Conservation (phyloP, 768 basidiomycete genomes). For the Lepiota brunneoincarnata region DNA sequence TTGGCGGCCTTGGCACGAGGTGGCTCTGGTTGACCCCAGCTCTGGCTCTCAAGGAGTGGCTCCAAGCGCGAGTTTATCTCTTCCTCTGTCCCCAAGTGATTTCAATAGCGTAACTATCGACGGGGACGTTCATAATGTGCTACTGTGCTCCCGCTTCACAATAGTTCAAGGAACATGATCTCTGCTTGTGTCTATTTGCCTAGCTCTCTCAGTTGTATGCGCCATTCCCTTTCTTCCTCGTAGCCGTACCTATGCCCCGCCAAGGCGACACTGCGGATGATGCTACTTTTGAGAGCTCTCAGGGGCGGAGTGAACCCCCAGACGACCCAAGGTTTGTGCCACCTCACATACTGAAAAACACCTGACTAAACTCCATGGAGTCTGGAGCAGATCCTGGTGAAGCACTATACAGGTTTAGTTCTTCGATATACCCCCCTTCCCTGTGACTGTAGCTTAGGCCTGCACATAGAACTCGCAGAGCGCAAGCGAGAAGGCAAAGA, state of each 20-base stretch:
- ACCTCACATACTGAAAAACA: neutral
- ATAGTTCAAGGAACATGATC: neutral
- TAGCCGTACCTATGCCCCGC: neutral
- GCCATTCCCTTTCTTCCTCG: neutral
- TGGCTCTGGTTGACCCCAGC: slow-evolving; percentile 14
- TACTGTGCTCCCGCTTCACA: slow-evolving; percentile 31
- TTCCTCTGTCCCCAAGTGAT: slow-evolving; percentile 18
- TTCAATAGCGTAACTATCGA: slow-evolving; percentile 15
- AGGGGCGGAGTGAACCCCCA: neutral
- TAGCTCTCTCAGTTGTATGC: neutral
- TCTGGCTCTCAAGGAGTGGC: slow-evolving; percentile 12
- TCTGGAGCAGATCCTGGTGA: slow-evolving; percentile 7
- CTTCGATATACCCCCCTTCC: neutral
- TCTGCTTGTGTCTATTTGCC: slow-evolving; percentile 6
- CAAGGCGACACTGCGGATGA: neutral
- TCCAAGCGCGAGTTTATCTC: slow-evolving; percentile 24
- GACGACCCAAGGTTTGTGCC: slow-evolving; percentile 4
- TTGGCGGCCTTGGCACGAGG: slow-evolving; percentile 52
- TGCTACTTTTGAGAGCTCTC: slow-evolving; percentile 6
- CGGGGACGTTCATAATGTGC: slow-evolving; percentile 17
- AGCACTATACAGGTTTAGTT: slow-evolving; percentile 4
- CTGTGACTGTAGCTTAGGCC: neutral
- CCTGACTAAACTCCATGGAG: neutral
- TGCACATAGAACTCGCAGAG: neutral
- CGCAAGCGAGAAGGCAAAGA: slow-evolving; percentile 6